Evolutionary conservation across 1,139 yeast genomes (phyloP).

Genomic region (Magnusiomyces clavatus): DNA sequence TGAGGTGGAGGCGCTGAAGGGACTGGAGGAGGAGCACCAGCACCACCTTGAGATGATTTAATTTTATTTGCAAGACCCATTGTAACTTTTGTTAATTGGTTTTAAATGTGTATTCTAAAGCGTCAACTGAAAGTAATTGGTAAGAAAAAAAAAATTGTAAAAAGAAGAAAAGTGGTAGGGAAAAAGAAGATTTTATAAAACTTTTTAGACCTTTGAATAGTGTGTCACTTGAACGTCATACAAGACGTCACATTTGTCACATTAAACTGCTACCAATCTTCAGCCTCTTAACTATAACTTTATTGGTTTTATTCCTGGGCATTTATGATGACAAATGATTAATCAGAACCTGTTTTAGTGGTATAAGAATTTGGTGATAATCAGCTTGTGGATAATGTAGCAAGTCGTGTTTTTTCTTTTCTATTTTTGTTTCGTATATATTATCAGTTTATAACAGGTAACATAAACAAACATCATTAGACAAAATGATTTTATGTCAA

Average conservation of each 20-base stretch:
- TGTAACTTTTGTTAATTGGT: constrained; percentile 14
- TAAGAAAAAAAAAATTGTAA: constrained; percentile 3
- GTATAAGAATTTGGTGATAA: too few species aligned
- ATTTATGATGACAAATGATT: neutral
- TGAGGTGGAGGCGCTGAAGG: constrained; percentile 9
- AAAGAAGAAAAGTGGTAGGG: neutral
- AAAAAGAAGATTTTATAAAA: too few species aligned
- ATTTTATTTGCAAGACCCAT: constrained; percentile 28
- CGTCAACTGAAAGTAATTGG: neutral
- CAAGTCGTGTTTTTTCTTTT: too few species aligned
- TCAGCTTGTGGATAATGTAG: too few species aligned
- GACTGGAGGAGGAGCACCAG: constrained; percentile 8
- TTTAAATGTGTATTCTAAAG: constrained; percentile 3
- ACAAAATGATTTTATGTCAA: too few species aligned
- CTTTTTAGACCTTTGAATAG: too few species aligned
- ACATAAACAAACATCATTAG: too few species aligned
- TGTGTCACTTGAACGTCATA: too few species aligned
- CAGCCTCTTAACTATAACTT: neutral
- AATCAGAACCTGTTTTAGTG: neutral
- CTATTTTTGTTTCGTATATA: too few species aligned
- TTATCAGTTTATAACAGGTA: too few species aligned
- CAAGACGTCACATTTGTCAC: too few species aligned
- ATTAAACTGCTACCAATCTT: too few species aligned
- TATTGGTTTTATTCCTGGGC: constrained; percentile 1
- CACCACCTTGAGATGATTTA: constrained; percentile 18